Base-by-base conservation (phyloP, 306 rosid species). In the Styphnolobium japonicum region DNA sequence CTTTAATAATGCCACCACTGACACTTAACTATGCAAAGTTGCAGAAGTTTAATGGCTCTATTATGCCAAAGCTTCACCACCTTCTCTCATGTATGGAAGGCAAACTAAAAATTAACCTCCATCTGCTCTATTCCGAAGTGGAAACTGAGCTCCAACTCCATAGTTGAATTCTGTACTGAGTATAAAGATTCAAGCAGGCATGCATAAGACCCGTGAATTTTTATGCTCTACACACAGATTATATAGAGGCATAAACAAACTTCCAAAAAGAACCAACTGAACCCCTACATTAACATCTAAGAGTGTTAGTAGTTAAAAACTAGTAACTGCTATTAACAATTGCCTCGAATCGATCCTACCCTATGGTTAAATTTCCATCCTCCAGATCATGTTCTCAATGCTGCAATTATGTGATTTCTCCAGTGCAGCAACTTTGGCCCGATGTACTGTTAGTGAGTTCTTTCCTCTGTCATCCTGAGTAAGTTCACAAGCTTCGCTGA, bases 221-320 rank as follows among this genome's bases (percentile, higher is more conserved):
- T 91, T 87, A 92, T 77, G 92, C 98, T 95, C 98, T 90, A 92
- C 90, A 88, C 87, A 92, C 98, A 95, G 98, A 91, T 57, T 86
- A 76, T 73, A 87, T 80, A 82, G 95, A 91, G 95, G 94, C 83
- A 80, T 67, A 67, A 85, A 86, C 92, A 80, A 84, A 85, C 89
- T 84, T 81, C 72, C 67, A 86, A 81, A 77, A 88, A 84, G 78
- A 73, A 67, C 88, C 80, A 82, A 81, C 80, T 62, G 68, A 84
- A 85, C 79, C 75, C 87, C 93, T 87, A 86, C 68, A 86, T 84
- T 85, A 76, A 84, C 72, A 85, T 76, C 90, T 89, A 83, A n/a
- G n/a, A 65, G 72, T 89, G 92, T 95, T 86, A 93, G 93, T 78
- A 81, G 84, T 83, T 86, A 87, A 80, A 80, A 85, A 75, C 86